phyloP scores from a whole-genome alignment of 192 early-diverging fungal species.

The Linnemannia exigua region DNA sequence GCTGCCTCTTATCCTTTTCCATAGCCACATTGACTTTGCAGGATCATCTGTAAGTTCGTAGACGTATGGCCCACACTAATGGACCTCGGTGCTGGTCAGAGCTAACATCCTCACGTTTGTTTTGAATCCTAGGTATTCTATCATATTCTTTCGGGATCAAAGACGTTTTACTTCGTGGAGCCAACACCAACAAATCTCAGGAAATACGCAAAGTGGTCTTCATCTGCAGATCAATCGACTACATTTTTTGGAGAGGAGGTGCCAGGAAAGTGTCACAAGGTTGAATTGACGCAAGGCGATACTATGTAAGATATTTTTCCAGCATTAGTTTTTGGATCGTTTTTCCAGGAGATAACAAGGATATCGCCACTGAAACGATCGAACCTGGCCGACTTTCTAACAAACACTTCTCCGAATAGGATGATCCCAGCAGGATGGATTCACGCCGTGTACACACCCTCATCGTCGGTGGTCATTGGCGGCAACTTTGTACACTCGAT shows the following conservation, averaged over 20 bases:
- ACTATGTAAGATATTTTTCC: slow-evolving; percentile 75
- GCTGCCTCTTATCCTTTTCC: background rate
- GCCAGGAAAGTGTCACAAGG: slow-evolving; percentile 79
- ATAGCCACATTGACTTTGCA: slow-evolving; percentile 74
- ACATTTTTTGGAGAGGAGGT: slow-evolving; percentile 91
- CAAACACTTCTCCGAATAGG: slow-evolving; percentile 57
- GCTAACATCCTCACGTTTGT: background rate
- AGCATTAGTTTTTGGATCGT: too few species aligned
- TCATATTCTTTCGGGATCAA: slow-evolving; percentile 88
- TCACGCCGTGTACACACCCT: slow-evolving; percentile 92
- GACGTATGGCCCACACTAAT: background rate
- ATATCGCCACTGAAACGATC: background rate
- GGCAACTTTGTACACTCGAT: slow-evolving; percentile 94
- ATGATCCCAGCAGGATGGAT: slow-evolving; percentile 98
- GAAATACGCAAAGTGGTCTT: slow-evolving; percentile 93
- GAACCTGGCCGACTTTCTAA: background rate
- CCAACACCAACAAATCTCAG: slow-evolving; percentile 87
- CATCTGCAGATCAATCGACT: slow-evolving; percentile 84
- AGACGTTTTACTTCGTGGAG: slow-evolving; percentile 91
- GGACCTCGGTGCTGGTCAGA: background rate
- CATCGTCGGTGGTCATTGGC: slow-evolving; percentile 91
- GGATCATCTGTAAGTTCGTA: slow-evolving; percentile 45
- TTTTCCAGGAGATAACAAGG: background rate
- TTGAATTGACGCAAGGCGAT: slow-evolving; percentile 82
- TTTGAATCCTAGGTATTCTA: slow-evolving; percentile 88